Conservation (phyloP, 176 grass and related monocot genomes). For the Zea luxurians region DNA sequence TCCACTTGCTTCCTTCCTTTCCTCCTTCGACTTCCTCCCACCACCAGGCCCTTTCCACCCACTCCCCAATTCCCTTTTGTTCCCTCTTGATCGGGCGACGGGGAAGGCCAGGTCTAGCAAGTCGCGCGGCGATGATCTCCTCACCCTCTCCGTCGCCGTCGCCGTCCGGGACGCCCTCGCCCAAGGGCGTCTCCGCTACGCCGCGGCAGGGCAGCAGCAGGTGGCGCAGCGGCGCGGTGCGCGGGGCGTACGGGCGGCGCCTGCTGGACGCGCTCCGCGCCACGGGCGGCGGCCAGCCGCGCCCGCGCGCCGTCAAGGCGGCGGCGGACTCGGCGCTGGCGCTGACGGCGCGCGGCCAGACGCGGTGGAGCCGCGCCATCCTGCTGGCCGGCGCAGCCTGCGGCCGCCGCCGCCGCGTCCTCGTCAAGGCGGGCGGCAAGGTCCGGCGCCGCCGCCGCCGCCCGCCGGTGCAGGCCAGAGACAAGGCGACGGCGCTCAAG, state of each 20-base stretch:
- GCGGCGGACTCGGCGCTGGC: constrained; percentile 88
- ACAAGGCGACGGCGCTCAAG: background rate
- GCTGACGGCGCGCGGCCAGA: constrained; percentile 75
- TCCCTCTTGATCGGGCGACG: background rate
- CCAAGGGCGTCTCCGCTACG: background rate
- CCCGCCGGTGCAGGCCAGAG: constrained; percentile 24
- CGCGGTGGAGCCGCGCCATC: constrained; percentile 95
- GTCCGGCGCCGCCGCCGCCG: constrained; percentile 42
- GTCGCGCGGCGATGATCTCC: constrained; percentile 47
- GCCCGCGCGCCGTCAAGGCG: constrained; percentile 58
- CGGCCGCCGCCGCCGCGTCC: constrained; percentile 47
- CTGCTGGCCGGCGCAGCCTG: constrained; percentile 54
- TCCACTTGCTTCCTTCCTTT: background rate
- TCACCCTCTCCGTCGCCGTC: constrained; percentile 30
- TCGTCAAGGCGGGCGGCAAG: constrained; percentile 74
- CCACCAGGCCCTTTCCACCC: background rate
- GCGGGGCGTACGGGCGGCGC: constrained; percentile 74
- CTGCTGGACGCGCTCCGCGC: constrained; percentile 77
- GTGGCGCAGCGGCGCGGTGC: constrained; percentile 78
- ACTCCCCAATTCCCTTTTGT: background rate
- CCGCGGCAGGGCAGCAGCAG: constrained; percentile 41
- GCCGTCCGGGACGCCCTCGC: constrained; percentile 15
- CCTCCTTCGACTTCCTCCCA: background rate
- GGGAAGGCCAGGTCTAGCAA: background rate
- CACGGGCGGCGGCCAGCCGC: constrained; percentile 32